Evolutionary conservation across 73 alveolate species (phyloP), one percentile per base, ranked within the genome.

Genomic region (Symbiodinium natans): DNA sequence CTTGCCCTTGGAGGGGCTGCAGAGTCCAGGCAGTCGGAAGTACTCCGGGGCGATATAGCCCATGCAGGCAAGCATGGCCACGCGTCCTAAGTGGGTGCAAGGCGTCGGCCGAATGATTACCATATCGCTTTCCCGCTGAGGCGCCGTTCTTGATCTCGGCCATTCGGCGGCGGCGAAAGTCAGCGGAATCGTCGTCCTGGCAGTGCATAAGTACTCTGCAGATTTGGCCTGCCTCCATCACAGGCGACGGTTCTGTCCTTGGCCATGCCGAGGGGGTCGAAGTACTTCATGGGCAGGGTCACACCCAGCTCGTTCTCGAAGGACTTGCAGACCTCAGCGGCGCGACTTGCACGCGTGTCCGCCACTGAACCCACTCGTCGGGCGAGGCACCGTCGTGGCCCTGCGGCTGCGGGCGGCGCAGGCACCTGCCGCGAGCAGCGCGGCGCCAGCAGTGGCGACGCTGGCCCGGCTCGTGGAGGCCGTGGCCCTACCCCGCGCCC

Each of bases 181-280:
- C 38, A 1, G 40, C 90, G n/a, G 46, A 15, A 38, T 92, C 98
- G 21, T 87, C 98, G 39, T 92, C 98, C 80, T 68, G 75, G 48
- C 31, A 73, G 17, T 10, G 83, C 83, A 23, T 3, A 59, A 27
- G 43, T 41, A 9, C 41, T 21, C 29, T 31, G 25, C 42, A 0
- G n/a, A 46, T 46, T 2, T 2, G n/a, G n/a, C 43, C 27, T 33
- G 27, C 8, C 29, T 27, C 46, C 8, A 19, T 5, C 8, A 11
- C 42, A 33, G 10, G 52, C 46, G 27, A 46, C 86, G 7, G n/a
- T 11, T 9, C 41, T n/a, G 85, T 3, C 95, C 95, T 89, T 89
- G 90, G 98, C 56, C 89, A 92, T 10, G 98, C 98, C 98, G 52
- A 92, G 74, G 39, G 98, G 98, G 27, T 92, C 98, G 83, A 92